phyloP scores from a whole-genome alignment of 768 basidiomycete species.

The Dictyophora rubrovolvata region DNA sequence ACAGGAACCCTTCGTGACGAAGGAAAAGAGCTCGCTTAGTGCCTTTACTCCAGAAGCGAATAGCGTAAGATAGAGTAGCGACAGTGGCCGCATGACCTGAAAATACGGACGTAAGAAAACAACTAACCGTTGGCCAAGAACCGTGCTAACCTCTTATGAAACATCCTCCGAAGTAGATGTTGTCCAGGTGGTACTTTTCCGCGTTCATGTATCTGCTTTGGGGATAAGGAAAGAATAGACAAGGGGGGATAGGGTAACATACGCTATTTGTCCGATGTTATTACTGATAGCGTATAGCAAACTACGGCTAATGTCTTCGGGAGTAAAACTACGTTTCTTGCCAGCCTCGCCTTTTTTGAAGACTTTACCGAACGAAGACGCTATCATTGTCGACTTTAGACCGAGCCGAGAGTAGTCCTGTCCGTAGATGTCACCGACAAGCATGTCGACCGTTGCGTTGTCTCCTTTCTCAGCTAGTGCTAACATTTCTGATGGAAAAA shows the following conservation, averaged over 20 bases:
- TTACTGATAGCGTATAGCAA: slow-evolving; percentile 94
- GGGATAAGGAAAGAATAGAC: neutral
- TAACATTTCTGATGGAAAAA: slow-evolving; percentile 72
- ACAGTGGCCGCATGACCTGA: slow-evolving; percentile 95
- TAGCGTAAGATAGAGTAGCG: slow-evolving; percentile 94
- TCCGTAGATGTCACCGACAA: slow-evolving; percentile 99
- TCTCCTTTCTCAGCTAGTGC: slow-evolving; percentile 88
- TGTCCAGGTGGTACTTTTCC: slow-evolving; percentile 92
- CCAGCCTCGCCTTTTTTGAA: slow-evolving; percentile 71
- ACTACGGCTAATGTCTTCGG: slow-evolving; percentile 92
- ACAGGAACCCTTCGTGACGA: slow-evolving; percentile 97
- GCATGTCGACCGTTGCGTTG: slow-evolving; percentile 93
- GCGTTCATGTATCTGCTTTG: slow-evolving; percentile 95
- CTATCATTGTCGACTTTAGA: slow-evolving; percentile 95
- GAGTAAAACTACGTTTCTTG: slow-evolving; percentile 65
- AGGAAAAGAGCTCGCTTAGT: slow-evolving; percentile 94
- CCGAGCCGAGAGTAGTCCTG: slow-evolving; percentile 92
- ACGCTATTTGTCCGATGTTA: slow-evolving; percentile 99
- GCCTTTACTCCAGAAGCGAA: slow-evolving; percentile 98
- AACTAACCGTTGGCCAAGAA: neutral
- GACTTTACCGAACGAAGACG: slow-evolving; percentile 96
- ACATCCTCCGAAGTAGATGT: slow-evolving; percentile 98
- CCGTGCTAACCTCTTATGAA: slow-evolving; percentile 80
- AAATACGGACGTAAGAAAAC: slow-evolving; percentile 12
- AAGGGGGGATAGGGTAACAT: slow-evolving; percentile 27